Base-by-base conservation (phyloP, 208 protist species). In the Acanthamoeba castellanii region DNA sequence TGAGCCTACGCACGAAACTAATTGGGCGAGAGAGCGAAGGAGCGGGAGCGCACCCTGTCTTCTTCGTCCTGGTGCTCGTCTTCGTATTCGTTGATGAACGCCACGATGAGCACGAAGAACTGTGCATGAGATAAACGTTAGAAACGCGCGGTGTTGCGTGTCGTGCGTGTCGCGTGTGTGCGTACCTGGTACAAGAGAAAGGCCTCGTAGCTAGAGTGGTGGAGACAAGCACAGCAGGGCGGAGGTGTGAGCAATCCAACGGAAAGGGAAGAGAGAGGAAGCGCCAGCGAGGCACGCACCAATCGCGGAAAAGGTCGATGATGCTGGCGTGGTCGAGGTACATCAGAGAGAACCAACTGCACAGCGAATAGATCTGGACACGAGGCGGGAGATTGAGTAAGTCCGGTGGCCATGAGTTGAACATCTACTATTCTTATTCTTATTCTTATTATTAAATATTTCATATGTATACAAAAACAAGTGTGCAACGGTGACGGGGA, bases 51-150 rank as follows among this genome's bases (percentile, higher is more conserved):
- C 18, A 57, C 52, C 52, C 52, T 57, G 52, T 57, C 52, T 18
- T 85, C 76, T 11, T 85, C 76, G 76, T 50, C 25, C 59, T 20
- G 59, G n/a, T 85, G 76, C 30, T 98, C 84, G 57, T 91, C 84
- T 34, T 91, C 84, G 59, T 72, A 91, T 27, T 64, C 59, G 84
- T 91, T 91, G 47, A 91, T 91, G 84, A 91, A 97, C n/a, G 98
- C 98, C 37, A 99, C 97, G 97, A 99, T 98, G 27, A 99, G 96
- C 88, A 98, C 97, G 94, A 99, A 98, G 96, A 99, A 99, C 96
- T 98, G 97, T 45, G 70, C 11, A 14, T 9, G 37, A 45, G 59
- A 30, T 2, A 20, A n/a, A n/a, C 22, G 59, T 66, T 2, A 66
- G 59, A 22, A 66, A 66, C 59, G 59, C 8, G 22, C 20, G 20